Conservation (phyloP, 495 filamentous ascomycete species). For the Neurospora sp. region DNA sequence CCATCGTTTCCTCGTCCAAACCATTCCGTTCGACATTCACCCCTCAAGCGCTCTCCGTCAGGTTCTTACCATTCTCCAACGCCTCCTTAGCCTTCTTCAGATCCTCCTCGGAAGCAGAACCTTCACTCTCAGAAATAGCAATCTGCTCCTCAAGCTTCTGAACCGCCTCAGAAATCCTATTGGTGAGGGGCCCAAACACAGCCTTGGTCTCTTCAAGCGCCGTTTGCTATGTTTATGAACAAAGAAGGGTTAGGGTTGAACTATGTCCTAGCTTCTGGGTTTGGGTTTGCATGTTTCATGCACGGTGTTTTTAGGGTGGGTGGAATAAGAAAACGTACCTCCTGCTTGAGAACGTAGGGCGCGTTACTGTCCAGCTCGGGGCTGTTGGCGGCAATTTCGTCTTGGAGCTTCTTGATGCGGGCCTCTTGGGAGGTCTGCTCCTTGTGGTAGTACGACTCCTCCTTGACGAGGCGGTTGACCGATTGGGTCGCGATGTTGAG, state of each 20-base stretch:
- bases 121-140: conserved; percentile 44
- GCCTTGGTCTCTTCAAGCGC: conserved; percentile 75
- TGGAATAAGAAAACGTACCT: conserved; percentile 42
- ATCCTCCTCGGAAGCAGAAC: conserved; percentile 49
- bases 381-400: conserved; percentile 30
- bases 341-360: conserved; percentile 67
- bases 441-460: conserved; percentile 80
- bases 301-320: background rate
- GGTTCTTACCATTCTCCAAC: conserved; percentile 30
- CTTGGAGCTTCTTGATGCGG: conserved; percentile 59
- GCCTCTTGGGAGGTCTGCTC: conserved; percentile 64
- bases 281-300: conserved; percentile 1
- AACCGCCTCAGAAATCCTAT: conserved; percentile 57
- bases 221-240: conserved; percentile 42
- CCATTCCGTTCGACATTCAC: background rate
- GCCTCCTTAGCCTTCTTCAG: conserved; percentile 49
- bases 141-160: conserved; percentile 54
- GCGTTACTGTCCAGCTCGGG: conserved; percentile 52
- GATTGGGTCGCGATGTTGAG: conserved; percentile 23
- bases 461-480: conserved; percentile 76
- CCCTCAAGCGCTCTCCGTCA: conserved; percentile 14
- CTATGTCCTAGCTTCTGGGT: background rate
- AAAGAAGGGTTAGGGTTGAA: conserved; percentile 16
- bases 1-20: background rate
- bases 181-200: conserved; percentile 57